Evolutionary conservation across 73 alveolate genomes (phyloP).

Genomic region (Tetrahymena elliotti): DNA sequence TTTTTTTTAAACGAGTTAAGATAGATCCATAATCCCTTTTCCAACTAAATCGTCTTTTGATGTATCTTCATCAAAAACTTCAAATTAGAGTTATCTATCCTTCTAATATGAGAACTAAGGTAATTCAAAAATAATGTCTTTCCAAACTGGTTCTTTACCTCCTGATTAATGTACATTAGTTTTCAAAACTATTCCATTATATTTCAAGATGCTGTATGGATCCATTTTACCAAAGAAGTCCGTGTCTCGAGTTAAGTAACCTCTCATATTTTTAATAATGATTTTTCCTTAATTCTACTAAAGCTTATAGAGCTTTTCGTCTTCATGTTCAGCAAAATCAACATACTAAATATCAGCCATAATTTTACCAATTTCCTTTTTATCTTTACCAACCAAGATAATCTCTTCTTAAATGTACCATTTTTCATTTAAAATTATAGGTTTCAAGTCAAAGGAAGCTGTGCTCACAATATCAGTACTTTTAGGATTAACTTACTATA

Average conservation of each 20-base stretch:
- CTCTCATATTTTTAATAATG: background rate
- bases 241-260: constrained; percentile 30
- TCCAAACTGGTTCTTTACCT: constrained; percentile 52
- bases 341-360: background rate
- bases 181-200: background rate
- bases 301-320: background rate
- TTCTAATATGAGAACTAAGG: background rate
- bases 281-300: background rate
- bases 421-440: background rate
- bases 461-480: background rate
- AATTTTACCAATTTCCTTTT: background rate
- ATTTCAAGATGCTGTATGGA: constrained; percentile 20
- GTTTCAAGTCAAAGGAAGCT: background rate
- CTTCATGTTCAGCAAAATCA: background rate
- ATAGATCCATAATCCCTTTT: background rate
- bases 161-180: constrained; percentile 43
- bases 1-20: background rate
- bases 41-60: constrained; percentile 42
- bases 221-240: constrained; percentile 54
- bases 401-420: background rate
- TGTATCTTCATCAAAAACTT: constrained; percentile 32
- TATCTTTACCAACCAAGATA: background rate
- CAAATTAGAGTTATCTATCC: background rate
- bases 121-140: constrained; percentile 5
- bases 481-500: background rate